Evolutionary conservation across 1,284 basidiomycete genomes (phyloP), one percentile per base, ranked within the genome.

Genomic region (Coriolopsis trogii): DNA sequence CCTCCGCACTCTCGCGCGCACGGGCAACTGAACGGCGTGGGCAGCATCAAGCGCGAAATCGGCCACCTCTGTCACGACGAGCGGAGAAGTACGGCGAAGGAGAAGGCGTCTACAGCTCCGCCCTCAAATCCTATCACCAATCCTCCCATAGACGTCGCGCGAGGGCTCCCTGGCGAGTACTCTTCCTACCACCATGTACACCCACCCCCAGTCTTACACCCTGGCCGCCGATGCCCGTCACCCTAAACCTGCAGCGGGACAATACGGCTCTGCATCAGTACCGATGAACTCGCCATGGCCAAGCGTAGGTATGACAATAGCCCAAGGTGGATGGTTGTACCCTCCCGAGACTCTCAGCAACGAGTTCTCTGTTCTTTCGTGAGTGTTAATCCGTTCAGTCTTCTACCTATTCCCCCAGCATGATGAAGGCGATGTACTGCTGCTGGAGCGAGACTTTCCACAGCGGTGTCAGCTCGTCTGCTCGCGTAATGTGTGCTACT

Each of bases 11-110:
- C 23, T 16, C n/a, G 33, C 10, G 23, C 15, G 21, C 7, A n/a
- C 25, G 23, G 34, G 47, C 46, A 26, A 52, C 55, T 43, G 16
- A 53, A 12, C 50, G 20, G 20, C 40, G 20, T 26, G 18, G 24
- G 13, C 64, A 95, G 93, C 63, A 91, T 95, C 61, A 95, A 95
- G 70, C 84, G 93, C 48, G 93, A 94, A 67, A 95, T 95, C 58
- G 90, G 91, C 0, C 91, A 95, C 72, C 76, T 95, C 9, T 95
- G 93, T 65, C 89, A 93, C 65, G 92, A 95, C 70, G 91, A 94
- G 65, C 82, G 82, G 46, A 81, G 88, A 52, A 80, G 6, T 75
- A 78, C 65, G 67, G 70, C 46, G 53, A 68, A 70, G 49, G 79
- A 82, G 34, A 82, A 81, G 56, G 49, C 64, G 37, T 51, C 67